Conservation (phyloP, 2,329 filamentous ascomycete genomes). For the Claviceps citrina region DNA sequence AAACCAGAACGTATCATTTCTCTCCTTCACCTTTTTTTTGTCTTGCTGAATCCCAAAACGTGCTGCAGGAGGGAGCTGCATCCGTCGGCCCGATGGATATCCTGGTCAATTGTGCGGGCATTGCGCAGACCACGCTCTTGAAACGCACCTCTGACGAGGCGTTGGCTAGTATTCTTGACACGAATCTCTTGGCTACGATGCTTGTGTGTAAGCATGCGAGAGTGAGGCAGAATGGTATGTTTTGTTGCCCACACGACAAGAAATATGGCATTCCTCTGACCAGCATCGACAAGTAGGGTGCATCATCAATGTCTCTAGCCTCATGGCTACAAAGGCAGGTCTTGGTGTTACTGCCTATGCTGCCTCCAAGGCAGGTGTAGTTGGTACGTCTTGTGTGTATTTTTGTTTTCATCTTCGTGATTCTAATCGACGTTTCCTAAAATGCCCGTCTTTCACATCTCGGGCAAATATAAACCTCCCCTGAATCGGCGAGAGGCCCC, state of each 20-base stretch:
- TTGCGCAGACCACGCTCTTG: constrained; percentile 52
- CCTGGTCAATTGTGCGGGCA: constrained; percentile 67
- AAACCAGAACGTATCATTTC: no score
- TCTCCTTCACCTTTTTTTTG: no score
- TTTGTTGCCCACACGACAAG: no score
- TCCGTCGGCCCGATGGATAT: constrained; percentile 31
- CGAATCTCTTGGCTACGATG: constrained; percentile 56
- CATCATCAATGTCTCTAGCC: constrained; percentile 70
- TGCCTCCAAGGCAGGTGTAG: constrained; percentile 64
- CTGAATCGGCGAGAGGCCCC: no score
- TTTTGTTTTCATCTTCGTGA: no score
- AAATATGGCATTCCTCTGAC: neutral
- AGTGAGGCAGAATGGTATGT: constrained; percentile 18
- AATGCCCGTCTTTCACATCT: no score
- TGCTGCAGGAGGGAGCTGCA: neutral
- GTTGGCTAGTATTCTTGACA: constrained; percentile 45
- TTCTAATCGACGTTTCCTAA: no score
- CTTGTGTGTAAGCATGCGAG: constrained; percentile 38
- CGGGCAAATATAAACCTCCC: no score
- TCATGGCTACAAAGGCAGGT: constrained; percentile 55
- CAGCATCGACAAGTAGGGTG: constrained; percentile 29
- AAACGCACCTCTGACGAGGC: constrained; percentile 33
- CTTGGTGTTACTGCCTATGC: constrained; percentile 59
- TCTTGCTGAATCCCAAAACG: no score
- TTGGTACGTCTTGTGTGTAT: constrained; percentile 33